Base-by-base conservation (phyloP, 78 protist species). In the Dictyostelium firmibasis region DNA sequence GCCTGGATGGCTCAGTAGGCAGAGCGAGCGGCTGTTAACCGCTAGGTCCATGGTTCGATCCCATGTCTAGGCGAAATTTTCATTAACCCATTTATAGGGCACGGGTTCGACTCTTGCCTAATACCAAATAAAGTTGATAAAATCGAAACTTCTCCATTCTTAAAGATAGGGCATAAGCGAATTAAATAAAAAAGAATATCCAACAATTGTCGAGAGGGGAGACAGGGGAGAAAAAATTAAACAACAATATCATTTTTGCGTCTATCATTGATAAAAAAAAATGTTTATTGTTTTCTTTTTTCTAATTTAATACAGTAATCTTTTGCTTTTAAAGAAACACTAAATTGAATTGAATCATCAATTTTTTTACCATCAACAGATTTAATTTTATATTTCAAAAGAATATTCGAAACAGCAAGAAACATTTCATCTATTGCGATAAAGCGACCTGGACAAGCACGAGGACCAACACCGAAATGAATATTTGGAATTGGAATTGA, bases 1-100 rank as follows among this genome's bases (percentile, higher is more conserved):
- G 76, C 76, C 76, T 67, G 76, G 76, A 81, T 81, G 85, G 85
- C 85, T 81, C 85, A 81, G 85, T 81, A 47, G 85, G 85, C 85
- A 81, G 85, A 81, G 85, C 85, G 85, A 81, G 72, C 85, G 85
- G 85, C 85, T 81, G 85, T 81, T 81, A 81, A 81, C 85, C 85
- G 85, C 72, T 81, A 81, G 85, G 85, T 81, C 85, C 67, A 53
- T 81, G 85, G 85, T 81, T 81, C 85, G 85, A 81, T 81, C 85
- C 85, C 85, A 81, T 78, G 84, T 78, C 64, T 78, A 36, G 62
- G 84, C 84, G 84, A 78, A n/a, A 6, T 78, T 78, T 78, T 76
- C n/a, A n/a, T n/a, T n/a, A n/a, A n/a, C n/a, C n/a, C n/a, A n/a
- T n/a, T n/a, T n/a, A n/a, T n/a, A n/a, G n/a, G n/a, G n/a, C 47